Base-by-base conservation (phyloP, 73 alveolate genomes). In the Effrenium voratum region DNA sequence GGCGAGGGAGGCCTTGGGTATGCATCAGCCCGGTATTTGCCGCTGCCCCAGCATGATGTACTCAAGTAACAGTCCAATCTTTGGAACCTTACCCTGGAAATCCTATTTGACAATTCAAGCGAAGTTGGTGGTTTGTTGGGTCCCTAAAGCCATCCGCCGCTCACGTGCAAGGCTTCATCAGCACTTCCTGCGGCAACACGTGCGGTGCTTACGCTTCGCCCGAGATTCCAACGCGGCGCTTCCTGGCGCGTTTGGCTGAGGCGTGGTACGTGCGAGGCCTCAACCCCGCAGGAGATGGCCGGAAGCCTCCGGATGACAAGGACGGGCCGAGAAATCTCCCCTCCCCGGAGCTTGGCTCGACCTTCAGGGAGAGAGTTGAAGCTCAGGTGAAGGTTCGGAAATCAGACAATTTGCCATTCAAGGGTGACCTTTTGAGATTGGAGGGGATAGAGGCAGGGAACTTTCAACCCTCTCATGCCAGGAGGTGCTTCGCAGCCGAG, bases 401-500 rank as follows among this genome's bases (percentile, higher is more conserved):
- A n/a, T n/a, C n/a, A n/a, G n/a, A n/a, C n/a, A n/a, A n/a, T n/a
- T n/a, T n/a, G n/a, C n/a, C n/a, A n/a, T n/a, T n/a, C n/a, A n/a
- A n/a, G n/a, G n/a, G n/a, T n/a, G n/a, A n/a, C n/a, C n/a, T n/a
- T n/a, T 66, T 66, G 26, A 66, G 4, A 22, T 24, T 32, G n/a
- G 3, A 30, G 19, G 79, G n/a, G 79, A 4, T 32, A 30, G 16
- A 41, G 79, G 79, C 46, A 1, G 26, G 19, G 79, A 41, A 41
- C n/a, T 24, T 10, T 15, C 72, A 3, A 5, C 4, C 72, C 68
- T 28, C 1, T 0, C 24, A 55, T 28, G 32, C 68, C 32, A 87
- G 95, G 95, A 87, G 32, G 95, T 84, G 26, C 84, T 87, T 36
- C 95, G 95, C 32, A 68, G 95, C 83, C 95, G 95, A 59, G 95